A percentile compares a stretch with the other conserved stretches of the same genome.
Evolutionary conservation across 225 moss, liverwort and hornwort genomes (phyloP).

Genomic region (Pleurozium schreberi): DNA sequence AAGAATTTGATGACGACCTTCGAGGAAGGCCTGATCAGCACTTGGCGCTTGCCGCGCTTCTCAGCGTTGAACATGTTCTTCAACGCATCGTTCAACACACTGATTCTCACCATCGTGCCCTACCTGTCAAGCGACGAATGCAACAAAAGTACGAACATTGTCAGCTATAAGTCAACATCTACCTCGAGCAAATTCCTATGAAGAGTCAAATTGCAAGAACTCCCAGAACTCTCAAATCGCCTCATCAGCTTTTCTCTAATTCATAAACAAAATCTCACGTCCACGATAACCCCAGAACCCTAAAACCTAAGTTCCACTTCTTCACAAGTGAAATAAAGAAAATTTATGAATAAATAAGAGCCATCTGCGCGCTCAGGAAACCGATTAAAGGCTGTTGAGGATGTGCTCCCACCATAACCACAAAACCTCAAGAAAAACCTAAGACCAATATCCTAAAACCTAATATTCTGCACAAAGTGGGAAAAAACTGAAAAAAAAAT

Average conservation of each 20-base stretch:
- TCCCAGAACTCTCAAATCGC: not conserved
- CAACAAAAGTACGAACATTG: not conserved
- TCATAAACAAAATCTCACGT: not conserved
- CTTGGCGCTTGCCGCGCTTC: conserved; percentile 89
- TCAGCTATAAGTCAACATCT: not conserved
- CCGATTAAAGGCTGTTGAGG: no score
- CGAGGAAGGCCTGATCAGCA: conserved; percentile 72
- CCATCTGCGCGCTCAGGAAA: not conserved
- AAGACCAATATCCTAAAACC: not conserved
- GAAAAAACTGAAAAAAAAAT: no score
- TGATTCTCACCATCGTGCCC: conserved; percentile 79
- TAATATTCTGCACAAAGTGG: not conserved
- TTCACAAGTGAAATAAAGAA: not conserved
- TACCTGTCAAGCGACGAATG: conserved; percentile 2
- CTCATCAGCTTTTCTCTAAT: not conserved
- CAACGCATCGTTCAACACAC: conserved; percentile 81
- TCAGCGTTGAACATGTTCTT: conserved; percentile 95
- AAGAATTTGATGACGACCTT: conserved; percentile 88
- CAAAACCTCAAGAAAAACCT: not conserved
- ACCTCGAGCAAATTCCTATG: not conserved
- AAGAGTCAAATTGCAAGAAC: not conserved
- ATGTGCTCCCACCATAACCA: not conserved
- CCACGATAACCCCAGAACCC: not conserved
- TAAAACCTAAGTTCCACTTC: not conserved
- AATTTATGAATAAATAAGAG: not conserved